Conservation (phyloP, 805 yeast species). For the Priceomyces melissophilus region DNA sequence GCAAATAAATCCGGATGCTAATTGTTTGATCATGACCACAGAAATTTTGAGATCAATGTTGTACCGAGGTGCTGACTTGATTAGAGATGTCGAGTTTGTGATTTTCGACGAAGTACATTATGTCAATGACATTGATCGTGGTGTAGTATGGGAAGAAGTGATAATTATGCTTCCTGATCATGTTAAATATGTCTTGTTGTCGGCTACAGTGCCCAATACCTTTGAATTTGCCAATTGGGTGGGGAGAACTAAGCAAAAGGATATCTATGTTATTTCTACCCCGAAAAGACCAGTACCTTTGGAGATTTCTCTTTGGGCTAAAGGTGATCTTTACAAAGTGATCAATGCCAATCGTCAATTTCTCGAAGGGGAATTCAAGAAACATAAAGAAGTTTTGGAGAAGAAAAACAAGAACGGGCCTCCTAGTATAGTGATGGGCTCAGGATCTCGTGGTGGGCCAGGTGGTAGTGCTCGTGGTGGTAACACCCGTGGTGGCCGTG, state of each 20-base stretch:
- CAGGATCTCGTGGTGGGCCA: slow-evolving; percentile 39
- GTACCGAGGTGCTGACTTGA: slow-evolving; percentile 92
- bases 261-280: slow-evolving; percentile 93
- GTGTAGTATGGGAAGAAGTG: slow-evolving; percentile 99
- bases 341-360: slow-evolving; percentile 74
- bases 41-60: slow-evolving; percentile 94
- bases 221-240: slow-evolving; percentile 98
- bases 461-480: slow-evolving; percentile 48
- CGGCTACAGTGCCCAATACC: slow-evolving; percentile 99
- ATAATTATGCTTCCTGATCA: slow-evolving; percentile 97
- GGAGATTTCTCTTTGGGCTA: slow-evolving; percentile 84
- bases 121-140: slow-evolving; percentile 94
- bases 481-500: slow-evolving; percentile 22
- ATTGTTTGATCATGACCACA: slow-evolving; percentile 95
- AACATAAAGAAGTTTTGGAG: slow-evolving; percentile 53
- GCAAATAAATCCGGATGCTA: slow-evolving; percentile 94
- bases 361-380: slow-evolving; percentile 57
- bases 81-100: slow-evolving; percentile 95
- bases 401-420: slow-evolving; percentile 32
- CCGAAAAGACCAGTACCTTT: slow-evolving; percentile 96
- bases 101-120: slow-evolving; percentile 98
- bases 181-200: slow-evolving; percentile 81
- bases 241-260: slow-evolving; percentile 93
- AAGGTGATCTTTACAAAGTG: slow-evolving; percentile 64
- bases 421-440: slow-evolving; percentile 35